A percentile compares a stretch with the other conserved stretches of the same genome.
phyloP scores from a whole-genome alignment of 2,329 filamentous ascomycete species.

The Colletotrichum tanaceti region DNA sequence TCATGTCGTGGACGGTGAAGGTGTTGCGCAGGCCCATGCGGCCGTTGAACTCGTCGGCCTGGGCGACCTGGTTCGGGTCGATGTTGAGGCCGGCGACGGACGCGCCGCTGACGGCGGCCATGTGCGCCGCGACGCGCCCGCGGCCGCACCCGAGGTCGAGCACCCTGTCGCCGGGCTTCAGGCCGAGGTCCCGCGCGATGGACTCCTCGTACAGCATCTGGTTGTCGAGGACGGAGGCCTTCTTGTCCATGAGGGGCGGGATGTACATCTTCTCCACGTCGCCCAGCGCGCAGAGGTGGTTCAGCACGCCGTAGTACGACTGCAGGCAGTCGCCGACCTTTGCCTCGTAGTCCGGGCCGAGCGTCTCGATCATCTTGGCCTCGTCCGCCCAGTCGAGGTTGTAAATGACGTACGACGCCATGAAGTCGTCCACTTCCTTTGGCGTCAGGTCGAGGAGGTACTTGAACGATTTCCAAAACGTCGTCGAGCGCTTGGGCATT shows the following conservation, averaged over 20 bases:
- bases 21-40: constrained; percentile 57
- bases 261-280: constrained; percentile 71
- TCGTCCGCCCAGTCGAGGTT: constrained; percentile 66
- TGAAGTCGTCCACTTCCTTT: constrained; percentile 65
- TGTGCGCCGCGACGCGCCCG: constrained; percentile 65
- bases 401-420: constrained; percentile 68
- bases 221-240: constrained; percentile 61
- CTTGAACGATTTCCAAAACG: constrained; percentile 62
- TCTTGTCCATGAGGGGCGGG: constrained; percentile 63
- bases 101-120: constrained; percentile 60
- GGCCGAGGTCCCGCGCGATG: constrained; percentile 58
- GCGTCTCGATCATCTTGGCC: constrained; percentile 57
- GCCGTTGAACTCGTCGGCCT: constrained; percentile 58
- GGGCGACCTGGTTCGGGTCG: constrained; percentile 63
- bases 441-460: constrained; percentile 61
- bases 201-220: constrained; percentile 65
- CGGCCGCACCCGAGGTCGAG: constrained; percentile 65
- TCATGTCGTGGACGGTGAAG: constrained; percentile 64
- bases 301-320: constrained; percentile 65
- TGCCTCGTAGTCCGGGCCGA: constrained; percentile 62
- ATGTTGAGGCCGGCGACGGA: constrained; percentile 65
- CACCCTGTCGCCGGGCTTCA: constrained; percentile 58
- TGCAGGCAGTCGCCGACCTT: constrained; percentile 63
- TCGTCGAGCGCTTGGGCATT: constrained; percentile 60
- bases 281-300: constrained; percentile 65